A percentile compares a stretch with the other conserved stretches of the same genome.
Evolutionary conservation across 1,284 basidiomycete genomes (phyloP).

Genomic region (Cryptococcus hybrid): DNA sequence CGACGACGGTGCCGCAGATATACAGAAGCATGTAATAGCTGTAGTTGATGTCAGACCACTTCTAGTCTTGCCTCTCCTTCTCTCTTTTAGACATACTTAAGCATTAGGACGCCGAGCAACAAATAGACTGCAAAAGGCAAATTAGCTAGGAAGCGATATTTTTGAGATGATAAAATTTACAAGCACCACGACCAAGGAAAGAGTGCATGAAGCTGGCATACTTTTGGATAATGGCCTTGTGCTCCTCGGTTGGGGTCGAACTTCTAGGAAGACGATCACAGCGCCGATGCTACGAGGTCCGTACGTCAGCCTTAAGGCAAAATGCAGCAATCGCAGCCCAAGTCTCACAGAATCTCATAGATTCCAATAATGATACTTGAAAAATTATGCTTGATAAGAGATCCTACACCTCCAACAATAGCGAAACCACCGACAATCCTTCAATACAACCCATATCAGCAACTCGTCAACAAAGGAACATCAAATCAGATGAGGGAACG

Average conservation of each 20-base stretch:
- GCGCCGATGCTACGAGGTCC: conserved; percentile 28
- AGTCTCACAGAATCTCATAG: conserved; percentile 40
- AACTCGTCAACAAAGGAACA: neutral
- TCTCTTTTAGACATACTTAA: conserved; percentile 34
- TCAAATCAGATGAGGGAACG: too few relatives aligned
- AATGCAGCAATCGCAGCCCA: too few relatives aligned
- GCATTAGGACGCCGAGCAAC: conserved; percentile 48
- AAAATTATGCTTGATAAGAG: conserved; percentile 46
- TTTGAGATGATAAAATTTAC: conserved; percentile 16
- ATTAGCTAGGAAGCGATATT: too few relatives aligned
- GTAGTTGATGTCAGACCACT: neutral
- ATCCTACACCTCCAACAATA: conserved; percentile 45
- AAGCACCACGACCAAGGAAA: conserved; percentile 49
- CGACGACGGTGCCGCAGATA: conserved; percentile 22
- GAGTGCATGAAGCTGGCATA: conserved; percentile 52
- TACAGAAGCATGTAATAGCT: neutral
- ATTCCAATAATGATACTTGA: conserved; percentile 46
- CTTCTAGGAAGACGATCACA: conserved; percentile 43
- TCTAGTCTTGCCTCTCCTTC: neutral
- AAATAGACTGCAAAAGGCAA: conserved; percentile 41
- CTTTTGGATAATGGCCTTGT: conserved; percentile 42
- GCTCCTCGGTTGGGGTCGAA: conserved; percentile 44
- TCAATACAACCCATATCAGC: neutral
- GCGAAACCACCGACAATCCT: conserved; percentile 48
- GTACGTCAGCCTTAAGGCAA: too few relatives aligned